These are phyloP conservation scores for Verticillium albo-atrum DNA, from an alignment of 2,329 filamentous ascomycete species.

Conservation along the genomic window DNA sequence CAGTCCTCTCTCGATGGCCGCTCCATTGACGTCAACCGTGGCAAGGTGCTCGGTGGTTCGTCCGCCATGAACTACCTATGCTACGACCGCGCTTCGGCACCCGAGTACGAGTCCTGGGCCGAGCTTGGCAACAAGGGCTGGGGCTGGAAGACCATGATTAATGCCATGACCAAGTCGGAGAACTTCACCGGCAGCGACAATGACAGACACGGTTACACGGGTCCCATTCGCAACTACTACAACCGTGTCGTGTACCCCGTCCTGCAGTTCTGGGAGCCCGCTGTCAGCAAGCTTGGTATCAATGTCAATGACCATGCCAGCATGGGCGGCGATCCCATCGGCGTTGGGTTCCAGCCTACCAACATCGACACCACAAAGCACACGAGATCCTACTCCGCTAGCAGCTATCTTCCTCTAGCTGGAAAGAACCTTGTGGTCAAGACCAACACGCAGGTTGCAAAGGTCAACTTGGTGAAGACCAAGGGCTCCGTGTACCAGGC, in stretches of 20 bases:
- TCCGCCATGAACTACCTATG: constrained; percentile 40
- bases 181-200: constrained; percentile 16
- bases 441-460: constrained; percentile 27
- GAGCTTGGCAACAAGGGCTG: constrained; percentile 28
- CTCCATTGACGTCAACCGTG: constrained; percentile 35
- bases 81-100: constrained; percentile 28
- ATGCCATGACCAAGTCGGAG: constrained; percentile 21
- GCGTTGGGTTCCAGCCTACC: constrained; percentile 20
- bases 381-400: constrained; percentile 24
- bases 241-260: constrained; percentile 8
- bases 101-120: constrained; percentile 32
- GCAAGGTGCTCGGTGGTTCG: constrained; percentile 44
- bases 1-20: constrained; percentile 34
- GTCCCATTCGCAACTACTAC: constrained; percentile 15
- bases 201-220: constrained; percentile 13
- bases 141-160: constrained; percentile 30
- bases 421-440: constrained; percentile 30
- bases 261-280: constrained; percentile 9
- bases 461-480: constrained; percentile 14
- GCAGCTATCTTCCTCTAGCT: constrained; percentile 26
- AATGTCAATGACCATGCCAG: constrained; percentile 3
- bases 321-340: constrained; percentile 10
- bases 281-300: constrained; percentile 3
- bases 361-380: constrained; percentile 25
- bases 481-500: neutral